Base-by-base conservation (phyloP, 1,139 yeast species). In the Yamadazyma aaseri region DNA sequence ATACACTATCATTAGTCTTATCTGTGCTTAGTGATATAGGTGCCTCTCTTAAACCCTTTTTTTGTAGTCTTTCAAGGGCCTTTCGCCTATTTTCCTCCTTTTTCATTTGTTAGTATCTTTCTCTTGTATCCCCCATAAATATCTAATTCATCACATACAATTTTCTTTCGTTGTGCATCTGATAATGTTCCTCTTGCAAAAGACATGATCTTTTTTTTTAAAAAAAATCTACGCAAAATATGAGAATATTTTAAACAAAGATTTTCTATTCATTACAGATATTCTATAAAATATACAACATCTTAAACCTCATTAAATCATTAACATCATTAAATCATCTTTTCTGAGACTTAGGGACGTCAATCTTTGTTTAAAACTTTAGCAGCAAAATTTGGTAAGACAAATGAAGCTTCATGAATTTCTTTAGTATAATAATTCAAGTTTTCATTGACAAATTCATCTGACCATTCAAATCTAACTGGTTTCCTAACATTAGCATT, bases 371-470 rank as follows among this genome's bases (percentile, higher is more conserved):
- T 60, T 41, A 61, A 61, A 32, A 45, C 47, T 47, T 58, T 58
- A 51, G 73, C 76, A 38, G 94, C 96, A 80, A 90, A 87, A 48
- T 78, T 86, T 50, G 97, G 97, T 56, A 89, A 73, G 37, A 86
- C 86, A 53, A 86, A 89, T 12, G 95, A 75, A 32, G 96, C 94
- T 57, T 74, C 76, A 63, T 89, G 97, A 50, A 89, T 79, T 50
- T 73, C 71, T 50, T 76, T 72, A 65, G 81, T 86, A 71, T 89
- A 89, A 67, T 89, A 89, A 54, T 75, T 78, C 78, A 81, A 80
- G 51, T 80, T 60, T 54, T 75, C 65, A 20, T 60, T 63, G 55
- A 86, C 96, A 48, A 76, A 77, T 42, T 74, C 81, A 31, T 71
- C 75, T 34, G 77, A 55, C 66, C 86, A 69, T 34, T 72, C 71